Percentiles rank a stretch among this genome's conserved stretches.
Evolutionary conservation across 805 yeast species (phyloP).

Genomic region (Kurtzmaniella fragi): DNA sequence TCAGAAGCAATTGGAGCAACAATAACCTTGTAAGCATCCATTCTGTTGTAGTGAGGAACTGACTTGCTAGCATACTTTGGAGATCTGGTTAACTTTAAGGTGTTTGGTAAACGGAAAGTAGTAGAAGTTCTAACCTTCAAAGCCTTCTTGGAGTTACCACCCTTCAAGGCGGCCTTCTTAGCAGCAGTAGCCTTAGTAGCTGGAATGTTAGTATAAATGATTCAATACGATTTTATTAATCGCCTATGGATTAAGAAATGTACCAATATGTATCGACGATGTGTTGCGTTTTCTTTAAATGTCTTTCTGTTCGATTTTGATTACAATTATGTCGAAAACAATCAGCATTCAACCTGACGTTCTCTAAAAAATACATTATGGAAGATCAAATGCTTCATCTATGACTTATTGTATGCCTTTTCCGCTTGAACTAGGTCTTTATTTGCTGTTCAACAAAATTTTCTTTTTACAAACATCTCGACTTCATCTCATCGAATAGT

Average conservation of each 20-base stretch:
- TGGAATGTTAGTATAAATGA: conserved; percentile 22
- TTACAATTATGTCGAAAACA: too few relatives aligned
- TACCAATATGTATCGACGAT: background rate
- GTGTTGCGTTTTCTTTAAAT: too few relatives aligned
- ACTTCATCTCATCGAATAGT: background rate
- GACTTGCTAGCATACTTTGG: conserved; percentile 95
- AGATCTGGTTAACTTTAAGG: conserved; percentile 86
- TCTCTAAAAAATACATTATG: too few relatives aligned
- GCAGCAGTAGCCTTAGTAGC: conserved; percentile 90
- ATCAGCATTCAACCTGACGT: too few relatives aligned
- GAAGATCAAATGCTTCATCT: too few relatives aligned
- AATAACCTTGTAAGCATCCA: conserved; percentile 92
- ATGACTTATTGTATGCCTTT: too few relatives aligned
- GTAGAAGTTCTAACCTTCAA: conserved; percentile 91
- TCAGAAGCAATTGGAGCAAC: conserved; percentile 95
- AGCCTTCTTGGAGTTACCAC: conserved; percentile 87
- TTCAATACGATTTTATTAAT: too few relatives aligned
- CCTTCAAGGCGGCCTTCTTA: conserved; percentile 98
- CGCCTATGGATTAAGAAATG: too few relatives aligned
- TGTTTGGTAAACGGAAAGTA: conserved; percentile 96
- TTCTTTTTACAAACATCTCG: too few relatives aligned
- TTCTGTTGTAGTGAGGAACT: conserved; percentile 96
- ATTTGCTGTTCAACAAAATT: too few relatives aligned
- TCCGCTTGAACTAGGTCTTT: too few relatives aligned
- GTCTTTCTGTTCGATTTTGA: too few relatives aligned